A percentile compares a stretch with the other conserved stretches of the same genome.
These are phyloP conservation scores for Parietaria judaica DNA, from an alignment of 306 rosid genomes.

Conservation along the genomic window DNA sequence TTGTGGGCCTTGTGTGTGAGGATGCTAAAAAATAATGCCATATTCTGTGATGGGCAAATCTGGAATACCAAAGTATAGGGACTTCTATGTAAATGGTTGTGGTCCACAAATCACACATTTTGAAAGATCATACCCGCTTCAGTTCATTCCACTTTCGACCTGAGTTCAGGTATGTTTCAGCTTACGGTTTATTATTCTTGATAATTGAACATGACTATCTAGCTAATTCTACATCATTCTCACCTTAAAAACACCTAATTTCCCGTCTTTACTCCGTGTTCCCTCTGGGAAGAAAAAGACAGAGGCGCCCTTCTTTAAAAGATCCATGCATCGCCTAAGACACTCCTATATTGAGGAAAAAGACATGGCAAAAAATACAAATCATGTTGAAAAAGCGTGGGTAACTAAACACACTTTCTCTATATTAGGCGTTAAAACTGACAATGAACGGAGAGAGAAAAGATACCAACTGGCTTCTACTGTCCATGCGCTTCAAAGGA, in stretches of 20 bases:
- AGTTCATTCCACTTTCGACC: too few species aligned
- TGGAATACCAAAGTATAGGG: too few species aligned
- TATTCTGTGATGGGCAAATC: too few species aligned
- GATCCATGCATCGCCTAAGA: conserved; percentile 76
- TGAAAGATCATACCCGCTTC: too few species aligned
- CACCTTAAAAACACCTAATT: conserved; percentile 82
- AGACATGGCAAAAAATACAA: conserved; percentile 3
- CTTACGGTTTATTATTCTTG: too few species aligned
- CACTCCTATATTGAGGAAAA: conserved; percentile 52
- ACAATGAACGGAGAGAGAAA: conserved; percentile 11
- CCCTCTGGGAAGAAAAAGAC: conserved; percentile 97
- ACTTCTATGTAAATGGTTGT: too few species aligned
- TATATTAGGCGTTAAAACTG: neutral
- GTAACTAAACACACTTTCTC: neutral
- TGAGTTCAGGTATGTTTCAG: too few species aligned
- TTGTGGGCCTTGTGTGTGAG: too few species aligned
- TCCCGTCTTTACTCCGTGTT: conserved; percentile 86
- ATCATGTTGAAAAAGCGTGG: conserved; percentile 5
- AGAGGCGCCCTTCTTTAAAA: conserved; percentile 71
- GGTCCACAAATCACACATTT: too few species aligned
- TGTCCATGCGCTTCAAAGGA: conserved; percentile 90
- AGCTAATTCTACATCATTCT: conserved; percentile 13
- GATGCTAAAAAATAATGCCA: too few species aligned
- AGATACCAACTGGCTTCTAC: conserved; percentile 89
- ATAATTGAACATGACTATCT: too few species aligned